These are phyloP conservation scores for Fusarium fujikuroi DNA, from an alignment of 2,329 filamentous ascomycete genomes.

Conservation along the genomic window DNA sequence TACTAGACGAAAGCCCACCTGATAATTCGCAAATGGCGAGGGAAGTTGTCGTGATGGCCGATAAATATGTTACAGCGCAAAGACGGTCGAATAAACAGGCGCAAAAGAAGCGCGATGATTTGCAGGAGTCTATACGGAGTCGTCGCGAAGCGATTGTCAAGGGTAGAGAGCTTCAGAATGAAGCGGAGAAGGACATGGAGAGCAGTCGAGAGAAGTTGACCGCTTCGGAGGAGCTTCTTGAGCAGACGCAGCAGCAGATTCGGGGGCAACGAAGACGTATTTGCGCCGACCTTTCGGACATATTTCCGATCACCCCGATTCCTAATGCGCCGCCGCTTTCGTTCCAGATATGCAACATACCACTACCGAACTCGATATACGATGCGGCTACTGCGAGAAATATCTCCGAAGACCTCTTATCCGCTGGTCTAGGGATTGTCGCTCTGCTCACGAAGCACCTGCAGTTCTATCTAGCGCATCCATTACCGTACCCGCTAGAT, in stretches of 20 bases:
- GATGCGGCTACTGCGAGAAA: constrained; percentile 59
- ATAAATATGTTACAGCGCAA: constrained; percentile 70
- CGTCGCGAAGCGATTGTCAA: constrained; percentile 74
- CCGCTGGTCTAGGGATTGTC: constrained; percentile 84
- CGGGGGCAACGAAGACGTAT: constrained; percentile 88
- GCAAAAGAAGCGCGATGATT: constrained; percentile 71
- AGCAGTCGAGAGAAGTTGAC: constrained; percentile 69
- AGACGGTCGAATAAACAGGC: constrained; percentile 72
- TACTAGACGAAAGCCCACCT: constrained; percentile 56
- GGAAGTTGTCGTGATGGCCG: constrained; percentile 60
- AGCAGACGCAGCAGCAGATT: constrained; percentile 71
- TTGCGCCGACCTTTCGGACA: constrained; percentile 80
- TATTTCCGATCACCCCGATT: constrained; percentile 82
- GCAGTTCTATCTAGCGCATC: constrained; percentile 82
- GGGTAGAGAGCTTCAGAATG: constrained; percentile 69
- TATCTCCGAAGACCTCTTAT: constrained; percentile 75
- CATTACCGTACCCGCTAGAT: constrained; percentile 82
- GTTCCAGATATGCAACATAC: constrained; percentile 84
- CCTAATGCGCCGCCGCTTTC: constrained; percentile 69
- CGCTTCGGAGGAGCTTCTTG: constrained; percentile 65
- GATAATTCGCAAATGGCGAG: constrained; percentile 60
- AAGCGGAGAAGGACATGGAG: constrained; percentile 69
- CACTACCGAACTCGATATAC: constrained; percentile 83
- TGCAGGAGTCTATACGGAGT: constrained; percentile 72
- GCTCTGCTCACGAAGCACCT: constrained; percentile 79